Percentiles rank a stretch among this genome's conserved stretches.
phyloP scores from a whole-genome alignment of 257 asterid genomes.

The Ballota nigra region DNA sequence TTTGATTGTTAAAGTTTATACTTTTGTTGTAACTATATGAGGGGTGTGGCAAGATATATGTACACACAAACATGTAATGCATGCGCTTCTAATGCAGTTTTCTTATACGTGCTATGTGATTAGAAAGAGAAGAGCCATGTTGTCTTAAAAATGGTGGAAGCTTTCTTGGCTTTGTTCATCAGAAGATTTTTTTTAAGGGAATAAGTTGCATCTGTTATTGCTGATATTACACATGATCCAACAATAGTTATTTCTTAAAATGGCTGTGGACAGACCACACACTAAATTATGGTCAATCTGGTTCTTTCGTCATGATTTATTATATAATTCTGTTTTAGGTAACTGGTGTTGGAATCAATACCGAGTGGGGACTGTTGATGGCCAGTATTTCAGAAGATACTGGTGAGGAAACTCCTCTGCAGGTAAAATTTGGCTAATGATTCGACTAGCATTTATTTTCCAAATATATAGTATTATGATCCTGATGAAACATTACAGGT shows the following conservation, averaged over 20 bases:
- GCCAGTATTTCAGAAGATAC: constrained; percentile 93
- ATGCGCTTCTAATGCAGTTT: neutral
- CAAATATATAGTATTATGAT: constrained; percentile 4
- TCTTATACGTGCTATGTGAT: neutral
- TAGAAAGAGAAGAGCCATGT: neutral
- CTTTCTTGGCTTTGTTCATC: neutral
- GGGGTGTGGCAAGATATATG: neutral
- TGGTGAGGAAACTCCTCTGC: constrained; percentile 98
- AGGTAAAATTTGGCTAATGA: constrained; percentile 43
- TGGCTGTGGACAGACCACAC: neutral
- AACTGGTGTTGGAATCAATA: constrained; percentile 90
- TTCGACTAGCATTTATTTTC: constrained; percentile 10
- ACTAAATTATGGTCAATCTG: neutral
- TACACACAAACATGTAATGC: neutral
- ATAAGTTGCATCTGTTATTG: neutral
- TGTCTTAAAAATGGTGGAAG: neutral
- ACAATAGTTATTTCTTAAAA: neutral
- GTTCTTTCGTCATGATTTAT: constrained; percentile 18
- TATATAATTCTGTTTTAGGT: constrained; percentile 43
- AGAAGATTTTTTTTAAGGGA: neutral
- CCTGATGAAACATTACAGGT: constrained; percentile 48
- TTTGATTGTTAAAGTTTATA: neutral
- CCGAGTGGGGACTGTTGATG: constrained; percentile 99
- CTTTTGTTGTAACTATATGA: neutral
- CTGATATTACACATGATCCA: neutral